Evolutionary conservation across 352 stramenopile genomes (phyloP), one percentile per base, ranked within the genome.

Genomic region (Bremia lactucae): DNA sequence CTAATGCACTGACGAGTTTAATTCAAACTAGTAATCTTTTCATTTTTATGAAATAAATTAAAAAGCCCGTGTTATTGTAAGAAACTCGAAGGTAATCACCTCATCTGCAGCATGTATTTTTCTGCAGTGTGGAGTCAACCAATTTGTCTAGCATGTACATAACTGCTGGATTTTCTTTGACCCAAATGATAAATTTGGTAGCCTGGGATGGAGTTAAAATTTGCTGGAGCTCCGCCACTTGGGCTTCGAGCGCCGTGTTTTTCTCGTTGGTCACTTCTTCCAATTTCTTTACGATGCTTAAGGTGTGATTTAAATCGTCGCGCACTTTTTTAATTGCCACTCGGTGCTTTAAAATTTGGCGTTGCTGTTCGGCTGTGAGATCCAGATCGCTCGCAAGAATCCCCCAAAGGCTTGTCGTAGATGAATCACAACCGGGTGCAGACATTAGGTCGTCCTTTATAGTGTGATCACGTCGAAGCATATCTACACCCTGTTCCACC

Each of bases 101-200:
- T n/a, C n/a, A n/a, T n/a, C n/a, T n/a, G n/a, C n/a, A n/a, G n/a
- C n/a, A n/a, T n/a, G n/a, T n/a, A n/a, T n/a, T n/a, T n/a, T 47
- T 59, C 42, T 44, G 55, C 47, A 83, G 46, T 21, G 71, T 84
- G 8, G 70, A 81, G 52, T 86, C 70, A 35, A 86, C 73, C 19
- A 88, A 50, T 42, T 83, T 83, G 56, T 88, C 73, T 34, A 88
- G 59, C 76, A 88, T 88, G 49, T 88, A 88, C 76, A 88, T 88
- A 47, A 88, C 86, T 14, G 76, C 76, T 38, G 72, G 76, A 29
- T 88, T 88, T 31, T 88, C 72, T 44, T 88, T 88, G 11, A 88
- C 76, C 76, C 76, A 88, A 42, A 88, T 81, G 63, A 88, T 88
- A 60, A 88, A 88, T 52, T 79, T 85, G 49, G 76, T 85, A 18